Evolutionary conservation across 768 basidiomycete genomes (phyloP), one percentile per base, ranked within the genome.

Genomic region (Mycena floridula): DNA sequence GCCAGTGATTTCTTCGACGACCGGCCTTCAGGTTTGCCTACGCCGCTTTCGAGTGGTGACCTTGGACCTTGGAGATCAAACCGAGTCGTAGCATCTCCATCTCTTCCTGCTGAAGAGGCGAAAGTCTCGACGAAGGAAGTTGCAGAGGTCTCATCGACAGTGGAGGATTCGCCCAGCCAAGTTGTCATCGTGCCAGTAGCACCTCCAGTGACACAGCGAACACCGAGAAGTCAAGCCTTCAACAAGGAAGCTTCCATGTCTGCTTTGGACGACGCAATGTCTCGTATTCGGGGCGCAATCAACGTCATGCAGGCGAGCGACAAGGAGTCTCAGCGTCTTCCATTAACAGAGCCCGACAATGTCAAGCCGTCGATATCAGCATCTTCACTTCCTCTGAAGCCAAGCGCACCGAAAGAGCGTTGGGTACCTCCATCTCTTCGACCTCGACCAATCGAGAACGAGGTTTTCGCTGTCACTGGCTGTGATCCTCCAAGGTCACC

Each of bases 201-300:
- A 16, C 59, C 59, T 38, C 36, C 51, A 5, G 53, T 48, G 35
- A 45, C 51, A 5, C 62, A 58, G 40, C 66, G 67, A 18, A 64
- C 64, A 16, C 61, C 65, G n/a, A 69, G 76, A 32, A 58, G 40
- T 20, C 70, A 71, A 49, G 52, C 60, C 6, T 68, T 64, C 35
- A 71, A 73, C 58, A 73, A 69, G 48, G 75, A 75, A 50, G 66
- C 75, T 20, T 56, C 68, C 7, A 87, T 89, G 79, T 82, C 86
- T 2, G 76, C 87, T 15, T 63, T 91, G 49, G 80, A 88, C 55
- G 87, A 92, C 56, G 77, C 80, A 22, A 89, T 92, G 77, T 87
- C 85, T 5, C 78, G 89, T 32, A 90, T 92, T 55, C 91, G 83
- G 55, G 89, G 86, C 25, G 89, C 82, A 12, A 55, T 92, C 45